Evolutionary conservation across 352 stramenopile genomes (phyloP).

Genomic region (Phytophthora podocarpi): DNA sequence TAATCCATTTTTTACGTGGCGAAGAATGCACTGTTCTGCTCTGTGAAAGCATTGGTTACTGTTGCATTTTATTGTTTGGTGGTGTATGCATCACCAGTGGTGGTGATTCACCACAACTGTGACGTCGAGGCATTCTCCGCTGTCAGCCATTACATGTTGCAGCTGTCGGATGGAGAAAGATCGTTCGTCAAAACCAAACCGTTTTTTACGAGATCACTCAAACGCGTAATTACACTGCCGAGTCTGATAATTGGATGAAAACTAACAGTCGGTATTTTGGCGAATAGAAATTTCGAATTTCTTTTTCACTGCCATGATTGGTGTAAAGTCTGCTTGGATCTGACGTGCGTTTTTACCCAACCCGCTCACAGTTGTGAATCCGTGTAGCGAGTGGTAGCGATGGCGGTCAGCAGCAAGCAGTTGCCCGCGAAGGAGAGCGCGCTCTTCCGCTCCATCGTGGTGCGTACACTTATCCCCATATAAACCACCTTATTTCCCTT

Average conservation of each 20-base stretch:
- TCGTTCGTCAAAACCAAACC: constrained; percentile 13
- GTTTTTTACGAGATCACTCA: neutral
- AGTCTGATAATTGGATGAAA: neutral
- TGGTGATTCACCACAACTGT: constrained; percentile 9
- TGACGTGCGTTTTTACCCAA: constrained; percentile 20
- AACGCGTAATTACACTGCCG: neutral
- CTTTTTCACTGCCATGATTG: no score
- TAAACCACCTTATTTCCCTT: neutral
- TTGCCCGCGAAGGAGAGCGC: constrained; percentile 95
- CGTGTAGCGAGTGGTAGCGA: constrained; percentile 34
- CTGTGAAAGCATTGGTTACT: constrained; percentile 9
- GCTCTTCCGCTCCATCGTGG: constrained; percentile 96
- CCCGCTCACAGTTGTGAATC: constrained; percentile 21
- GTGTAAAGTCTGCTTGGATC: constrained; percentile 2
- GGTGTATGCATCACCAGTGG: no score
- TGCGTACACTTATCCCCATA: constrained; percentile 33
- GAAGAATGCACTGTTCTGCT: constrained; percentile 38
- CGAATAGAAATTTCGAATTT: no score
- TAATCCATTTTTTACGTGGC: constrained; percentile 32
- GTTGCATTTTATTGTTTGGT: no score
- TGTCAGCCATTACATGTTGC: neutral
- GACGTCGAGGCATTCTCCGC: neutral
- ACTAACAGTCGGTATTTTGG: neutral
- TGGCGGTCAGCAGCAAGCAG: constrained; percentile 65
- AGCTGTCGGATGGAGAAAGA: constrained; percentile 16